Percentiles rank a stretch among this genome's conserved stretches.
Conservation (phyloP, 192 early-diverging fungal genomes). For the Coemansia asiatica region DNA sequence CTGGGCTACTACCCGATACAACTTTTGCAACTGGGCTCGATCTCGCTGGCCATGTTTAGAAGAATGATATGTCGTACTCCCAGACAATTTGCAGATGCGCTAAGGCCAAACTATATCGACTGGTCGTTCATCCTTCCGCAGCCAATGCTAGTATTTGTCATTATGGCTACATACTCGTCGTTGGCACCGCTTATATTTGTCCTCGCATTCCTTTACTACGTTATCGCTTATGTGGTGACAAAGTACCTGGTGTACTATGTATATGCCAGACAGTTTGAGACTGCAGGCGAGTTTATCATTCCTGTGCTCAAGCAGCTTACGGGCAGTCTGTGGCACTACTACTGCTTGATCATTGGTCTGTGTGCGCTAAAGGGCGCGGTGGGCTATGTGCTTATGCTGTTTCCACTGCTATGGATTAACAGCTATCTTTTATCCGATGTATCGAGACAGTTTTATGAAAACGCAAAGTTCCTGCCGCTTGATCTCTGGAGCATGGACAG, state of each 20-base stretch:
- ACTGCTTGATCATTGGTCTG: constrained; percentile 49
- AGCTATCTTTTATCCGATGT: constrained; percentile 39
- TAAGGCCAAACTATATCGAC: constrained; percentile 64
- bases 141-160: constrained; percentile 71
- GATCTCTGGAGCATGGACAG: constrained; percentile 23
- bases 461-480: constrained; percentile 38
- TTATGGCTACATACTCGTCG: constrained; percentile 73
- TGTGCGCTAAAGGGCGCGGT: constrained; percentile 48
- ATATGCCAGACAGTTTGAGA: constrained; percentile 71
- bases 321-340: constrained; percentile 53
- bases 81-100: constrained; percentile 70
- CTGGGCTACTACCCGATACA: constrained; percentile 67
- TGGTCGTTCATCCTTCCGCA: constrained; percentile 69
- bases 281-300: constrained; percentile 59
- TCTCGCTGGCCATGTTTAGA: constrained; percentile 55
- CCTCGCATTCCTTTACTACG: constrained; percentile 69
- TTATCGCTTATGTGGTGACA: constrained; percentile 62
- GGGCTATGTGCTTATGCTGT: constrained; percentile 38
- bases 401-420: constrained; percentile 50
- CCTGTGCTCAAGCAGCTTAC: constrained; percentile 46
- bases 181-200: constrained; percentile 69
- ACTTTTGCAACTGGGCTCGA: constrained; percentile 67
- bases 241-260: constrained; percentile 80
- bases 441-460: constrained; percentile 45
- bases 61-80: constrained; percentile 72